Evolutionary conservation across 1,284 basidiomycete species (phyloP), one percentile per base, ranked within the genome.

Genomic region (Marasmius sp.): DNA sequence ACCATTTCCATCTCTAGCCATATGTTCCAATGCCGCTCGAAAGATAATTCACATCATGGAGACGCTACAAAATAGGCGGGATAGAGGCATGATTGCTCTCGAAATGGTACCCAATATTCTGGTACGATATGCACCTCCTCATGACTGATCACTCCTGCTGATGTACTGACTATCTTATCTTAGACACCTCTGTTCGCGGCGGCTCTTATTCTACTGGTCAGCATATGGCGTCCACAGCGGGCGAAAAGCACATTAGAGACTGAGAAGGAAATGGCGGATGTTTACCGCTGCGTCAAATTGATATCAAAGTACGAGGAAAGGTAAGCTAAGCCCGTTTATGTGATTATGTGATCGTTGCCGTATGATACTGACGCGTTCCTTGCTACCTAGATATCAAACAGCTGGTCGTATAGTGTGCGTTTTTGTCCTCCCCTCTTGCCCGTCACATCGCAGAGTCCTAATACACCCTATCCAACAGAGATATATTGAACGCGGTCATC

Each of bases 21-120:
- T 95, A 53, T 94, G 93, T 71, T 88, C 88, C n/a, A 94, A 92
- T 65, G 93, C 93, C 0, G 91, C 93, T 0, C 79, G 92, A n/a
- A 87, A 88, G 3, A 91, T 87, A 62, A 85, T 84, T 41, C 91
- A 91, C 69, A 82, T 94, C 36, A 76, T 88, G 37, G 87, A 92
- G 65, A 75, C 81, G 6, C 79, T 81, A 60, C 74, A 76, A 58
- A 74, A 72, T 59, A 73, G 81, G 36, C 33, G 52, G 37, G 52
- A 37, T 5, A 39, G 68, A 1, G 61, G 50, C 4, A 65, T 68
- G 12, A 16, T 54, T 6, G 34, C 34, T 38, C 52, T 54, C 38
- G 52, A 54, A 54, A 54, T 54, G 34, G 33, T 54, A 3, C 75
- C 81, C 10, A 80, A 79, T 33, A 73, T 82, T 20, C 79, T 81